Conservation (phyloP, 441 rosid species). For the Rhodomyrtus psidioides region DNA sequence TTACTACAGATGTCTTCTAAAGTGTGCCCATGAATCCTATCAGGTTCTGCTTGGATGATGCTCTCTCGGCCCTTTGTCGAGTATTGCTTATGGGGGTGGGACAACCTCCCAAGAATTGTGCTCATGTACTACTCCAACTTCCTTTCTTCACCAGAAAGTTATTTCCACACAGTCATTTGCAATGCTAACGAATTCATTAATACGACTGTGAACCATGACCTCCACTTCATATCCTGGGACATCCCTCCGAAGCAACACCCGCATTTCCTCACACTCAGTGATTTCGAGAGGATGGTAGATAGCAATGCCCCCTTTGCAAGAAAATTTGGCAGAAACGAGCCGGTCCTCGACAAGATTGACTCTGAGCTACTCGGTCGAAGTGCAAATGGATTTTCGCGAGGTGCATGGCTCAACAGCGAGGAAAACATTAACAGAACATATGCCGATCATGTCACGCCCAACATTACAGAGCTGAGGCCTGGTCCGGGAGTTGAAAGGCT, state of each 20-base stretch:
- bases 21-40: background rate
- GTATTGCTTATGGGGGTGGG: conserved; percentile 76
- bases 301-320: conserved; percentile 79
- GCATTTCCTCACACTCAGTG: conserved; percentile 48
- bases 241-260: conserved; percentile 88
- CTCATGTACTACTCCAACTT: conserved; percentile 83
- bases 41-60: conserved; percentile 94
- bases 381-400: conserved; percentile 41
- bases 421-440: conserved; percentile 16
- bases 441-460: conserved; percentile 3
- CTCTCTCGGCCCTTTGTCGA: conserved; percentile 69
- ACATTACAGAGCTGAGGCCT: conserved; percentile 47
- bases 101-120: conserved; percentile 63
- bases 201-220: conserved; percentile 68
- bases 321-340: conserved; percentile 49
- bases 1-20: background rate
- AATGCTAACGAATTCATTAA: conserved; percentile 56
- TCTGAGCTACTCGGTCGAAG: conserved; percentile 46
- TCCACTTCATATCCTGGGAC: conserved; percentile 88
- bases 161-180: conserved; percentile 82
- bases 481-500: conserved; percentile 68
- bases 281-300: conserved; percentile 51
- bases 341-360: conserved; percentile 66
- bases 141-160: conserved; percentile 81
- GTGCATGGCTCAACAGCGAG: conserved; percentile 48